Conservation (phyloP, 805 yeast species). For the Zygotorulaspora sp. region DNA sequence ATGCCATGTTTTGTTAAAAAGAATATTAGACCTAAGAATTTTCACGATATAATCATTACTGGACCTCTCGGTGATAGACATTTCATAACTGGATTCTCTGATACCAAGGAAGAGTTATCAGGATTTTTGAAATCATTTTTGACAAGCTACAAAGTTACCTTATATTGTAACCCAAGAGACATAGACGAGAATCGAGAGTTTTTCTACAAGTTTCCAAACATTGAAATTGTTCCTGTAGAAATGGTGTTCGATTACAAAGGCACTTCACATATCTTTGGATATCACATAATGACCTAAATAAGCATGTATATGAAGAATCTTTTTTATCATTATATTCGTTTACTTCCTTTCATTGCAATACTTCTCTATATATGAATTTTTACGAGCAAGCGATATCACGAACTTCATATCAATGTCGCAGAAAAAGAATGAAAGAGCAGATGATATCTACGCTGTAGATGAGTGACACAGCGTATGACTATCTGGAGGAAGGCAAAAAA, state of each 20-base stretch:
- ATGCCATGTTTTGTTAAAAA: background rate
- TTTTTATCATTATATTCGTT: too few relatives aligned
- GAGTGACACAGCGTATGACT: slow-evolving; percentile 5
- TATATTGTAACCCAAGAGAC: slow-evolving; percentile 18
- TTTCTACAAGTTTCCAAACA: slow-evolving; percentile 4
- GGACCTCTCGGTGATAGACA: slow-evolving; percentile 7
- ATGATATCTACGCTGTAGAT: background rate
- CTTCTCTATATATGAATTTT: too few relatives aligned
- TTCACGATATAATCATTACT: slow-evolving; percentile 6
- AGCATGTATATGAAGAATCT: too few relatives aligned
- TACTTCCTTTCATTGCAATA: too few relatives aligned
- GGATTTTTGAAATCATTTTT: slow-evolving; percentile 1
- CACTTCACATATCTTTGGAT: slow-evolving; percentile 16
- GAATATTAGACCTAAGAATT: background rate
- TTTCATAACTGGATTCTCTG: slow-evolving; percentile 22
- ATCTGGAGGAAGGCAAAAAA: slow-evolving; percentile 10
- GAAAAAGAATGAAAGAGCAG: too few relatives aligned
- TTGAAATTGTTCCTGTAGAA: slow-evolving; percentile 28
- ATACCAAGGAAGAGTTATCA: slow-evolving; percentile 13
- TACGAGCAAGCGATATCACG: too few relatives aligned
- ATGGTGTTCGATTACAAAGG: slow-evolving; percentile 28
- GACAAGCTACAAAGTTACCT: slow-evolving; percentile 14
- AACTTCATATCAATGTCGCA: too few relatives aligned
- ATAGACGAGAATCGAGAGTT: background rate
- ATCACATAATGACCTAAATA: slow-evolving; percentile 13